phyloP scores from a whole-genome alignment of 176 grass and related monocot genomes.

The Musa itinerans region DNA sequence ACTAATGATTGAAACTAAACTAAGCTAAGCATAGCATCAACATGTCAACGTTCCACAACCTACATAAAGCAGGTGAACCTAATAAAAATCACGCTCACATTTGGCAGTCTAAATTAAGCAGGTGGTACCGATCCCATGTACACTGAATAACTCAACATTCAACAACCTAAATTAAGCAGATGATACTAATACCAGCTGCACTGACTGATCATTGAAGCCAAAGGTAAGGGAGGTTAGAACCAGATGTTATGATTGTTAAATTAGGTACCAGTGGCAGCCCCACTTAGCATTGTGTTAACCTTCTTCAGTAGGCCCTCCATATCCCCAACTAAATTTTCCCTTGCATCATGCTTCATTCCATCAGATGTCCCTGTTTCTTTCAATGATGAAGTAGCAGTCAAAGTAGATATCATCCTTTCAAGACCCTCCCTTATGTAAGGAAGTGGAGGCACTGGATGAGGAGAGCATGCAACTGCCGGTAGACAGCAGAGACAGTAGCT shows the following conservation, averaged over 20 bases:
- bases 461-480: conserved; percentile 11
- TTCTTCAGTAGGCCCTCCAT: conserved; percentile 35
- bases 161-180: background rate
- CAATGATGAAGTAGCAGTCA: conserved; percentile 2
- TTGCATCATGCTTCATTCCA: conserved; percentile 20
- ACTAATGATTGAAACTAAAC: background rate
- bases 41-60: background rate
- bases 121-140: background rate
- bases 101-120: conserved; percentile 5
- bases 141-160: background rate
- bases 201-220: background rate
- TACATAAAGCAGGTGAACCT: too few relatives aligned
- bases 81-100: too few relatives aligned
- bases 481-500: conserved; percentile 20
- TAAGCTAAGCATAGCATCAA: background rate
- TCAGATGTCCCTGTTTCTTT: conserved; percentile 9
- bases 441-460: conserved; percentile 17
- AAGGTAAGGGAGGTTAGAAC: conserved; percentile 14
- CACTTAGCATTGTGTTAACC: conserved; percentile 27
- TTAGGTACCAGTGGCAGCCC: conserved; percentile 20
- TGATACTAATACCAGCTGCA: background rate
- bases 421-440: conserved; percentile 29
- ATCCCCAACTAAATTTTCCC: conserved; percentile 28
- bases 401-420: conserved; percentile 27
- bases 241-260: background rate